Evolutionary conservation across 176 grass and related monocot species (phyloP), one percentile per base, ranked within the genome.

Genomic region (Carex kokanica): DNA sequence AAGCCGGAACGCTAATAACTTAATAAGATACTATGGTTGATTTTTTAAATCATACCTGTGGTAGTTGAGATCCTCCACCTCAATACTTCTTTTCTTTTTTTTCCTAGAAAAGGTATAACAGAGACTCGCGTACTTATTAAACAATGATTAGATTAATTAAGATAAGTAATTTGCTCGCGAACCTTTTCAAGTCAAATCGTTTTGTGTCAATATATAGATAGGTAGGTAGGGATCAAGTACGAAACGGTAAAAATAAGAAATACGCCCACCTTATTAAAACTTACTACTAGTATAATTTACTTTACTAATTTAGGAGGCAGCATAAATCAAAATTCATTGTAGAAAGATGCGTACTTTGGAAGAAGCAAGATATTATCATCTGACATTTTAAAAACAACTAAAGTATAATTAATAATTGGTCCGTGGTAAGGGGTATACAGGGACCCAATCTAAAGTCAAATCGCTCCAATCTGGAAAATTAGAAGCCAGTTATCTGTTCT

Each of bases 381-480:
- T 51, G 24, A 49, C 9, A 73, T 25, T 73, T 71, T 2, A n/a
- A 68, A 16, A 66, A 34, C 27, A 64, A 73, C 69, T 16, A 53
- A 75, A 51, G 13, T 52, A 75, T 29, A 43, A 8, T 38, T 38
- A 38, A 43, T 43, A 27, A 29, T 75, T 78, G 51, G 47, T 51
- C 2, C 56, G 73, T 78, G 51, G 27, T 8, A n/a, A 16, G 51
- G 51, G 23, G 11, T 14, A 17, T 17, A 54, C 8, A 54, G 47
- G 23, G 25, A 77, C 12, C 21, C 47, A 55, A 52, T 75, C 8
- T 78, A 52, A 78, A 31, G 25, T 78, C 73, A 78, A 74, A 78
- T 56, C 18, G 49, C 51, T 78, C 13, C 71, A 32, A 55, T 55
- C 55, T 31, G 73, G 51, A 31, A 75, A 74, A 27, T 25, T 15